Conservation (phyloP, 2,329 filamentous ascomycete species). For the Thermochaetoides dissita region DNA sequence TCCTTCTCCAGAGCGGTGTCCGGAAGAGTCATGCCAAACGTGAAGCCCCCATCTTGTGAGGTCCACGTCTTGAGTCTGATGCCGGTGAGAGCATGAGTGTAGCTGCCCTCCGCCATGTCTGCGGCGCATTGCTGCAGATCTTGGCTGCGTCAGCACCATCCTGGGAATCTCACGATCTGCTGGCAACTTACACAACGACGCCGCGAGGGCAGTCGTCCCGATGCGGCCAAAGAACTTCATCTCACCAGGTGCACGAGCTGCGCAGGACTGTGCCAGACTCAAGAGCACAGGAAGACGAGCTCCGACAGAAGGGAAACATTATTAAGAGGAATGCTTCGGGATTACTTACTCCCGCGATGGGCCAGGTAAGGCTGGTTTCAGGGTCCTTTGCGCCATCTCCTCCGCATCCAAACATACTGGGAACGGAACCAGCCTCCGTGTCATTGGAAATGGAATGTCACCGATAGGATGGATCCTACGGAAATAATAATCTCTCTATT, state of each 20-base stretch:
- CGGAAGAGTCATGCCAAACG: slow-evolving; percentile 41
- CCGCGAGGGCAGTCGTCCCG: slow-evolving; percentile 14
- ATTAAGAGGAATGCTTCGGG: no score
- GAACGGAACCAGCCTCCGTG: slow-evolving; percentile 14
- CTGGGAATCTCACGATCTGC: neutral
- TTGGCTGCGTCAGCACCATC: slow-evolving; percentile 2
- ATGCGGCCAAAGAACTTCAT: slow-evolving; percentile 16
- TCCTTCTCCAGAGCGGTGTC: slow-evolving; percentile 30
- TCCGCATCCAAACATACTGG: slow-evolving; percentile 13
- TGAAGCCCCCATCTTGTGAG: slow-evolving; percentile 8
- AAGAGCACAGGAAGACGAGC: slow-evolving; percentile 7
- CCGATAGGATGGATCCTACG: slow-evolving; percentile 17
- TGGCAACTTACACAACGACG: slow-evolving; percentile 14
- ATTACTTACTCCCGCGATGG: no score
- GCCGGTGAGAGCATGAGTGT: slow-evolving; percentile 13
- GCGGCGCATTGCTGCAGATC: slow-evolving; percentile 12
- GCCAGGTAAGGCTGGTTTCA: no score
- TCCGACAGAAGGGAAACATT: neutral
- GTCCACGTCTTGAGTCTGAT: slow-evolving; percentile 16
- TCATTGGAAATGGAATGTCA: slow-evolving; percentile 12
- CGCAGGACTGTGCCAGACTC: no score
- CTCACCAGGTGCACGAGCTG: no score
- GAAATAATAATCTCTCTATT: slow-evolving; percentile 11
- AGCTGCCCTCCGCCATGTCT: slow-evolving; percentile 11
- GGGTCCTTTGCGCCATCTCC: neutral